Evolutionary conservation across 805 yeast genomes (phyloP).

Genomic region (Pichia cephalocereana): DNA sequence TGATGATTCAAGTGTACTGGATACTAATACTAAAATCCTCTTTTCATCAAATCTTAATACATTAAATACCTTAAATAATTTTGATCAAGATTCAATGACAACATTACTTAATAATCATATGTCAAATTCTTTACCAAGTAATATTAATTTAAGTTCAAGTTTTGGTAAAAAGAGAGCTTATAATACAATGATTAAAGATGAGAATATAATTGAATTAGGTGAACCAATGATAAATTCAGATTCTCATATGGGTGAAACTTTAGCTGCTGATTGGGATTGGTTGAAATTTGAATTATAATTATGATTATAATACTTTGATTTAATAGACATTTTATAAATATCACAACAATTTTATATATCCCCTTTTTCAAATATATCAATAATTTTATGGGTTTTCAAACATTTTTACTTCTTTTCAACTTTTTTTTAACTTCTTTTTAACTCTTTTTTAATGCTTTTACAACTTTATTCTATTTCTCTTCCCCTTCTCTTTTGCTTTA

Average conservation of each 20-base stretch:
- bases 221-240: slow-evolving; percentile 14
- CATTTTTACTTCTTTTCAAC: no score
- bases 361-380: no score
- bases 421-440: no score
- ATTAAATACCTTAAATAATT: background rate
- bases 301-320: no score
- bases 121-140: background rate
- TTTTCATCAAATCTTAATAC: background rate
- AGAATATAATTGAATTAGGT: slow-evolving; percentile 8
- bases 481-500: no score
- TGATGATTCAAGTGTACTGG: no score
- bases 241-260: slow-evolving; percentile 26
- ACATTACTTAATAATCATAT: background rate
- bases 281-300: slow-evolving; percentile 22
- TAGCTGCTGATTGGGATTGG: slow-evolving; percentile 31
- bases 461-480: no score
- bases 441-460: no score
- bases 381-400: no score
- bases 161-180: slow-evolving; percentile 4
- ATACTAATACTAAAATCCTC: background rate
- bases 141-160: background rate
- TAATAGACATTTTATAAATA: no score
- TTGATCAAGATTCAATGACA: background rate
- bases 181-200: slow-evolving; percentile 2
- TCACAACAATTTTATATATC: no score